A percentile compares a stretch with the other conserved stretches of the same genome.
Evolutionary conservation across 208 protist genomes (phyloP).

Genomic region (Trypanosoma avium): DNA sequence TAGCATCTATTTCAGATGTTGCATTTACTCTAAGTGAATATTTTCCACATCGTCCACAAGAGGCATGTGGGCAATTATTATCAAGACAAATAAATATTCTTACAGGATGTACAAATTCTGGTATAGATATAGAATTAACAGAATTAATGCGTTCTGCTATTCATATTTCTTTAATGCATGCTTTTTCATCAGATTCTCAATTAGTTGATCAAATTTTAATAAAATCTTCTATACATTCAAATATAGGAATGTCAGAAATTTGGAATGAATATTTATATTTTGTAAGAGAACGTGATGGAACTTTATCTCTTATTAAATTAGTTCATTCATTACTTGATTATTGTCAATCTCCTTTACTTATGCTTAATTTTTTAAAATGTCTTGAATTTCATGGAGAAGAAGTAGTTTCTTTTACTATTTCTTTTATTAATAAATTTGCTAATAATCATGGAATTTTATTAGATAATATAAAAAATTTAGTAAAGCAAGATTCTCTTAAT

Average conservation of each 20-base stretch:
- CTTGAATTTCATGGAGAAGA: constrained; percentile 24
- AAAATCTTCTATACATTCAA: constrained; percentile 37
- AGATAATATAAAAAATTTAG: constrained; percentile 1
- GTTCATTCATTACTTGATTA: constrained; percentile 24
- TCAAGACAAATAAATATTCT: constrained; percentile 44
- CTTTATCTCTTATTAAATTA: constrained; percentile 20
- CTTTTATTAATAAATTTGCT: constrained; percentile 18
- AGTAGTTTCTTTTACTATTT: neutral
- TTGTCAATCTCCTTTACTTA: constrained; percentile 17
- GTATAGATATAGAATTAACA: constrained; percentile 33
- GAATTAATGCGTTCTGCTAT: constrained; percentile 37
- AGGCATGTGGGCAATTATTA: constrained; percentile 33
- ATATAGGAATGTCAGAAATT: constrained; percentile 32
- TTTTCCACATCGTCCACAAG: constrained; percentile 26
- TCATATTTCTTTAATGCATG: constrained; percentile 57
- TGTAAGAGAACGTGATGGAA: constrained; percentile 38
- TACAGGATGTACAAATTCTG: constrained; percentile 25
- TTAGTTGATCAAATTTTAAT: constrained; percentile 57
- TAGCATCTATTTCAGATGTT: constrained; percentile 68
- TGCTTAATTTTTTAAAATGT: constrained; percentile 9
- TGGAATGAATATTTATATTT: constrained; percentile 51
- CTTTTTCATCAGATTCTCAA: constrained; percentile 35
- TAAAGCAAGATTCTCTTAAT: neutral
- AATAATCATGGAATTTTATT: constrained; percentile 4
- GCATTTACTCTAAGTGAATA: constrained; percentile 36